Percentiles rank a stretch among this genome's conserved stretches.
phyloP scores from a whole-genome alignment of 208 protist genomes.

The Trypanosoma vivax region DNA sequence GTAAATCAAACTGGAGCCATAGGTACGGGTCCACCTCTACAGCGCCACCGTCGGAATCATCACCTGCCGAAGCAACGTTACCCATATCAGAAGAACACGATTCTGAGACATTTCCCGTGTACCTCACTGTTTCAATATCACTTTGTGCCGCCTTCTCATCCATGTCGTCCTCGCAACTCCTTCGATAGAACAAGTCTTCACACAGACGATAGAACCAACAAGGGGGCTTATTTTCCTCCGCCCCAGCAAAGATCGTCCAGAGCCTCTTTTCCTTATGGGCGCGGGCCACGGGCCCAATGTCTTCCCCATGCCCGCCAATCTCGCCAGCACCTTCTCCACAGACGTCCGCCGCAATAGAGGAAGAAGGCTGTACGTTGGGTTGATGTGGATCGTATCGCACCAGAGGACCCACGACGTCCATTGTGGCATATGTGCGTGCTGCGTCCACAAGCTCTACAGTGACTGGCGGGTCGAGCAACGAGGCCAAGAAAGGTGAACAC shows the following conservation, averaged over 20 bases:
- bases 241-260: slow-evolving; percentile 37
- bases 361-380: slow-evolving; percentile 33
- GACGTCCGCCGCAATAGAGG: background rate
- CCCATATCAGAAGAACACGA: too few species aligned
- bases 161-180: slow-evolving; percentile 29
- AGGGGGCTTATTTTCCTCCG: slow-evolving; percentile 39
- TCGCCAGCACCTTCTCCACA: background rate
- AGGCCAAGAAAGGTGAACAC: slow-evolving; percentile 41
- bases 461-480: slow-evolving; percentile 51
- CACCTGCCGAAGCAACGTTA: background rate
- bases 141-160: slow-evolving; percentile 28
- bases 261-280: slow-evolving; percentile 39
- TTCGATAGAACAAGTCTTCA: slow-evolving; percentile 74
- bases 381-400: slow-evolving; percentile 48
- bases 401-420: slow-evolving; percentile 70
- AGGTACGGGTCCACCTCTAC: slow-evolving; percentile 49
- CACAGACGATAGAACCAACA: slow-evolving; percentile 77
- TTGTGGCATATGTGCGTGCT: slow-evolving; percentile 68
- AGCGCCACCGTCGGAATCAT: background rate
- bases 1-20: slow-evolving; percentile 79
- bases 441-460: slow-evolving; percentile 63
- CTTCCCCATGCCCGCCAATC: background rate
- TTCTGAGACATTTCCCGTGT: background rate
- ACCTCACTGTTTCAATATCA: slow-evolving; percentile 13
- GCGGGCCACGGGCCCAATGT: slow-evolving; percentile 18